These are phyloP conservation scores for Colletotrichum echinochloae DNA, from an alignment of 2,329 filamentous ascomycete genomes.

Conservation along the genomic window DNA sequence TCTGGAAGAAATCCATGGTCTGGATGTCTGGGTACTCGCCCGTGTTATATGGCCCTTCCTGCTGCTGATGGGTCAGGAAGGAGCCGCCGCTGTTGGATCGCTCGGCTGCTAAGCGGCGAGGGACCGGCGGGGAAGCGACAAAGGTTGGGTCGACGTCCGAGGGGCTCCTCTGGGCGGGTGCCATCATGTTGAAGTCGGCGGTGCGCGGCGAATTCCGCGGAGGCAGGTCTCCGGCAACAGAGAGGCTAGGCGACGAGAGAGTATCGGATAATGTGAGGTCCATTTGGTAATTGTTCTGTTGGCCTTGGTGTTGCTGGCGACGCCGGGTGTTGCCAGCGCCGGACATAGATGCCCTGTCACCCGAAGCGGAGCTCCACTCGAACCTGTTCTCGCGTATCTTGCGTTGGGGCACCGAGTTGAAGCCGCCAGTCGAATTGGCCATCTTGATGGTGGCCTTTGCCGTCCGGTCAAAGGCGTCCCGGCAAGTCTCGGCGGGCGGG, in stretches of 20 bases:
- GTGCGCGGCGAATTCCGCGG: slow-evolving; percentile 57
- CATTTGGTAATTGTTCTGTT: slow-evolving; percentile 46
- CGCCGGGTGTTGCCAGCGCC: slow-evolving; percentile 43
- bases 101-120: slow-evolving; percentile 53
- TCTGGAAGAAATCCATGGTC: slow-evolving; percentile 66
- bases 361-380: slow-evolving; percentile 48
- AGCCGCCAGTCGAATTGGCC: slow-evolving; percentile 88
- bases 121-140: slow-evolving; percentile 58
- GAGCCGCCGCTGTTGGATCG: slow-evolving; percentile 47
- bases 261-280: slow-evolving; percentile 55
- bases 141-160: slow-evolving; percentile 56
- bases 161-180: slow-evolving; percentile 47
- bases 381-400: slow-evolving; percentile 38
- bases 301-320: slow-evolving; percentile 43
- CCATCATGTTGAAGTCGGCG: slow-evolving; percentile 52
- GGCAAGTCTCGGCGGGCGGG: slow-evolving; percentile 92
- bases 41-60: slow-evolving; percentile 46
- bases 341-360: slow-evolving; percentile 45
- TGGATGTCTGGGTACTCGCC: slow-evolving; percentile 62
- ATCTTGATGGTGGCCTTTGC: slow-evolving; percentile 96
- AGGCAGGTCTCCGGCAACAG: slow-evolving; percentile 51
- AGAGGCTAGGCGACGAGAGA: slow-evolving; percentile 56
- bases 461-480: slow-evolving; percentile 94
- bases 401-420: slow-evolving; percentile 61
- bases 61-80: slow-evolving; percentile 50